Evolutionary conservation across 768 basidiomycete species (phyloP), one percentile per base, ranked within the genome.

Genomic region (Pleurotus pulmonarius): DNA sequence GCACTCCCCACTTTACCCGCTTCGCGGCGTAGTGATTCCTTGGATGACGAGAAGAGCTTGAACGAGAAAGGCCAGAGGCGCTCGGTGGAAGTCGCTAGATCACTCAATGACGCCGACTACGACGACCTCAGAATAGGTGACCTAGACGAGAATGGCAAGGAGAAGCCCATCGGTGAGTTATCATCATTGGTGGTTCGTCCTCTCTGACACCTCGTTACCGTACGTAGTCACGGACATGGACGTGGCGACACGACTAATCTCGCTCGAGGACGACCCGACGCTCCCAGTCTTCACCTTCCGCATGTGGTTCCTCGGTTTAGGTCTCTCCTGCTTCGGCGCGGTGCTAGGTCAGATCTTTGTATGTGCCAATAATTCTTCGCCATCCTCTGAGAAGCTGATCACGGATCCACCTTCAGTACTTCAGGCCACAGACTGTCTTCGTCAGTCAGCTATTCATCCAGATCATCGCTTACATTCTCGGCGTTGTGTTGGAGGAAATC

Each of bases 311-410:
- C 71, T 84, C 1, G 79, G 78, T 38, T 61, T 83, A 13, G 83
- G 82, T 8, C 71, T 84, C 15, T 75, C 81, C 7, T 79, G 80
- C 57, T 85, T 85, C 63, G 82, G 81, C 56, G 74, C 71, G 40
- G 82, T 83, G 3, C 66, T 79, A 4, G 70, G 77, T 2, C 76
- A 80, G 56, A 78, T 81, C 24, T 80, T 81, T 62, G 76, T 78
- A 59, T 16, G 75, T 69, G 12, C 9, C 7, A 9, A 34, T 34
- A 34, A 2, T 34, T 3, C 11, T 34, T 34, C 3, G 3, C 29
- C 3, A 34, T 34, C 4, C 29, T 11, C 29, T 34, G 8, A 2
- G 29, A 11, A 9, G 9, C 29, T 34, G 29, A 34, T 3, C 29
- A 34, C 11, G 29, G 9, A 34, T 34, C 3, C 29, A 11, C 59